phyloP scores from a whole-genome alignment of 345 rosid species.

The Eucalyptus pauciflora region DNA sequence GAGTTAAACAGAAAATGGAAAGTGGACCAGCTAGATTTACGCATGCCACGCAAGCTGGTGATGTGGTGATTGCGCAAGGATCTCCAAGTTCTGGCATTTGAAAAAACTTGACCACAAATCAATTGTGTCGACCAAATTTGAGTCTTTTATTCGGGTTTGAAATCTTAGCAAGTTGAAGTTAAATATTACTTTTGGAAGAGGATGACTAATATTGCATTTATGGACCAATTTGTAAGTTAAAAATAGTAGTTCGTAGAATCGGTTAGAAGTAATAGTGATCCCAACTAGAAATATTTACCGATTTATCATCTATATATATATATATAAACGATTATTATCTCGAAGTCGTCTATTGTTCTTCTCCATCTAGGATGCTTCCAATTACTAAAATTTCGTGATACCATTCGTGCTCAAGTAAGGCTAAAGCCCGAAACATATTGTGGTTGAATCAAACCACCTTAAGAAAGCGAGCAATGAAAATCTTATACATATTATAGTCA shows the following conservation, averaged over 20 bases:
- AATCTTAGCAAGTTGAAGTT: not conserved
- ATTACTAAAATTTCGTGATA: not conserved
- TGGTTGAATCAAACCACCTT: not conserved
- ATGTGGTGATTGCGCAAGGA: not conserved
- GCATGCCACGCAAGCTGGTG: too few species aligned
- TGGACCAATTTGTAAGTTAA: not conserved
- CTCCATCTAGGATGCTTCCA: not conserved
- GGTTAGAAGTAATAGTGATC: not conserved
- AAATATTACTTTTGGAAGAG: not conserved
- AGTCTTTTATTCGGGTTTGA: not conserved
- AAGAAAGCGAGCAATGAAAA: not conserved
- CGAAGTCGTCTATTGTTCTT: not conserved
- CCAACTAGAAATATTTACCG: too few species aligned
- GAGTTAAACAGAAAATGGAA: too few species aligned
- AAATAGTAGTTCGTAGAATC: not conserved
- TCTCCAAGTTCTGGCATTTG: not conserved
- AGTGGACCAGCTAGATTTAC: too few species aligned
- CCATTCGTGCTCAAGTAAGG: not conserved
- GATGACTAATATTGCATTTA: not conserved
- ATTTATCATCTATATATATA: too few species aligned
- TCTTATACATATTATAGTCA: not conserved
- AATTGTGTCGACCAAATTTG: not conserved
- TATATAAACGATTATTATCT: not conserved
- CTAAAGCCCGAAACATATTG: not conserved
- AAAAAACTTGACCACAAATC: not conserved